Evolutionary conservation across 2,329 filamentous ascomycete genomes (phyloP).

Genomic region (Claviceps sp.): DNA sequence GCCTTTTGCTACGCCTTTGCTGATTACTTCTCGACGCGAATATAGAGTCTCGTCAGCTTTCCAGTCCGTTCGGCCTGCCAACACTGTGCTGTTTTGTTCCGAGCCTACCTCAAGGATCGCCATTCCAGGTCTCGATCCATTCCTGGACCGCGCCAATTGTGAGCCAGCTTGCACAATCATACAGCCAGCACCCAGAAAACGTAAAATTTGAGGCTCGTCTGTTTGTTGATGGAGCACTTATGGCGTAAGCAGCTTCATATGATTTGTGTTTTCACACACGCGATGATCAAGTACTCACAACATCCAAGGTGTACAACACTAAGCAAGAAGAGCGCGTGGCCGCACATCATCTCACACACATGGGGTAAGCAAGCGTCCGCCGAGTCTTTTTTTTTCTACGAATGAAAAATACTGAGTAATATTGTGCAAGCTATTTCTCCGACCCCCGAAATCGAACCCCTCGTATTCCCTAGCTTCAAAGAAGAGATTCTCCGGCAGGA

Average conservation of each 20-base stretch:
- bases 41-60: conserved; percentile 38
- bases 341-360: conserved; percentile 32
- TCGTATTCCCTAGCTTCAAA: conserved; percentile 63
- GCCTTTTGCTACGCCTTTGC: background rate
- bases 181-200: conserved; percentile 41
- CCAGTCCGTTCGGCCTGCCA: conserved; percentile 40
- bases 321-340: conserved; percentile 35
- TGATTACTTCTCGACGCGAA: background rate
- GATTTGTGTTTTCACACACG: background rate
- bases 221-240: conserved; percentile 52
- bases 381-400: background rate
- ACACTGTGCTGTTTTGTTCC: conserved; percentile 61
- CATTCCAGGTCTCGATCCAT: conserved; percentile 64
- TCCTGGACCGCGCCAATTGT: conserved; percentile 52
- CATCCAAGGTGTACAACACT: conserved; percentile 39
- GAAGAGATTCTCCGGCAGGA: conserved; percentile 53
- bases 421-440: conserved; percentile 32
- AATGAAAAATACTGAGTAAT: conserved; percentile 10
- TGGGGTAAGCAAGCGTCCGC: conserved; percentile 21
- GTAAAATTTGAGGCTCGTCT: conserved; percentile 53
- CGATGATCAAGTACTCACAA: background rate
- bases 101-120: conserved; percentile 40
- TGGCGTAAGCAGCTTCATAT: conserved; percentile 32
- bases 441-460: conserved; percentile 43
- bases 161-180: conserved; percentile 41